Base-by-base conservation (phyloP, 2,329 filamentous ascomycete species). In the Volutella citrinella region DNA sequence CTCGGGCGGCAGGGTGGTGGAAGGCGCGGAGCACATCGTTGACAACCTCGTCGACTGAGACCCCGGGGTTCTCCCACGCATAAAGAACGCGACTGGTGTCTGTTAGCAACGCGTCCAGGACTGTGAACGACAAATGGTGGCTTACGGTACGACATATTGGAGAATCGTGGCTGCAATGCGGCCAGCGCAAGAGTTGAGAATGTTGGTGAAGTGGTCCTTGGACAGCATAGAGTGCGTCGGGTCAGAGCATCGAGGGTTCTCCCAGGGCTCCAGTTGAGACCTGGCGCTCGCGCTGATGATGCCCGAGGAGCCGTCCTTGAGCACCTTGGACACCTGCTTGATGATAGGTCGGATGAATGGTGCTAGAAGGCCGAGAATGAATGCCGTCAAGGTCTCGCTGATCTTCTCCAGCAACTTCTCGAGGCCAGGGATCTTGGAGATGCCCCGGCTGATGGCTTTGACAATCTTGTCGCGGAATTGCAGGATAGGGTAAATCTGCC, bases 271-370 rank as follows among this genome's bases (percentile, higher is more conserved):
- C 33, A 82, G 78, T 64, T 91, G 87, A 39, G 82, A 78, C 40
- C 85, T 76, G 36, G 82, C 81, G 45, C 82, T 87, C 30, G 84
- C 75, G 40, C 67, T 69, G 48, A 83, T 80, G 50, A 83, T 70
- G 15, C 79, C 76, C 1, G 85, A 84, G 9, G 88, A 95, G 5
- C 93, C 91, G 16, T 83, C 76, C 65, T 97, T 95, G 17, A 98
- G 72, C 20, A 80, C 78, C 54, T 90, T 82, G 15, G 88, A 91
- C 6, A 91, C 88, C 33, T 85, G 79, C 32, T 83, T 84, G 61
- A 98, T 96, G 56, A 98, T 84, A 10, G 93, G 93, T 36, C 89
- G 80, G 42, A 98, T 77, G 60, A 94, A 97, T 0, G 93, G 93
- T 1, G 93, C 87, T 13, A 98, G 74, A 2, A 98, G 76, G 6